These are phyloP conservation scores for Dioscorea alata DNA, from an alignment of 106 monocot species.

Conservation along the genomic window DNA sequence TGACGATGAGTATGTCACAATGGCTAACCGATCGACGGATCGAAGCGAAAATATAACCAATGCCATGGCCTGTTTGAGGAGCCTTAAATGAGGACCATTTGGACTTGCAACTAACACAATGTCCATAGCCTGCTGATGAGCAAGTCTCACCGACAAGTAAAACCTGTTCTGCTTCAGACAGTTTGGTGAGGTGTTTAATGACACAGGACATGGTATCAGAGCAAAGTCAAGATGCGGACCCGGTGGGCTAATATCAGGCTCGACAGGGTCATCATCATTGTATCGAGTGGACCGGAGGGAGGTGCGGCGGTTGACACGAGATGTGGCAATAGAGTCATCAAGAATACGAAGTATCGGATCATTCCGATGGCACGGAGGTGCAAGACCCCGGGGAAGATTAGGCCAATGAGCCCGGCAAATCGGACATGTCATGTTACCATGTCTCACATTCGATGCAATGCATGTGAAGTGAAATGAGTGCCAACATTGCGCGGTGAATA, in stretches of 20 bases:
- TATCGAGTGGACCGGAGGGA: conserved; percentile 60
- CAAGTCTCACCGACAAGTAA: conserved; percentile 48
- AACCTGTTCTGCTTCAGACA: conserved; percentile 9
- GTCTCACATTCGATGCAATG: conserved; percentile 84
- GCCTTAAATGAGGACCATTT: conserved; percentile 62
- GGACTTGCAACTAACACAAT: conserved; percentile 66
- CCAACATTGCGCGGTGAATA: conserved; percentile 74
- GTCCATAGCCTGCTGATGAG: conserved; percentile 52
- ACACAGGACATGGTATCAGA: conserved; percentile 7
- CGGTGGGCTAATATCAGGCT: conserved; percentile 7
- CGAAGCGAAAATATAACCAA: conserved; percentile 73
- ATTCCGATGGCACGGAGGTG: conserved; percentile 2
- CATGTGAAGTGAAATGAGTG: conserved; percentile 83
- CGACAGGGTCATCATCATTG: conserved; percentile 81
- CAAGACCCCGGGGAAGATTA: conserved; percentile 57
- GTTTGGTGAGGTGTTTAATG: conserved; percentile 5
- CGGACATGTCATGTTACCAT: conserved; percentile 79
- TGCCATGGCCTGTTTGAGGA: conserved; percentile 79
- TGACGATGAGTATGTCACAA: conserved; percentile 60
- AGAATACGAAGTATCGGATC: conserved; percentile 88
- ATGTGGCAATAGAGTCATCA: conserved; percentile 79
- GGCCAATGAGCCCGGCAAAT: conserved; percentile 86
- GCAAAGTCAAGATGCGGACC: conserved; percentile 37
- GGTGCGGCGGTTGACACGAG: conserved; percentile 72
- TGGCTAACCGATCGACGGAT: conserved; percentile 62